Evolutionary conservation across 1,284 basidiomycete species (phyloP).

Genomic region (Neonothopanus nambi): DNA sequence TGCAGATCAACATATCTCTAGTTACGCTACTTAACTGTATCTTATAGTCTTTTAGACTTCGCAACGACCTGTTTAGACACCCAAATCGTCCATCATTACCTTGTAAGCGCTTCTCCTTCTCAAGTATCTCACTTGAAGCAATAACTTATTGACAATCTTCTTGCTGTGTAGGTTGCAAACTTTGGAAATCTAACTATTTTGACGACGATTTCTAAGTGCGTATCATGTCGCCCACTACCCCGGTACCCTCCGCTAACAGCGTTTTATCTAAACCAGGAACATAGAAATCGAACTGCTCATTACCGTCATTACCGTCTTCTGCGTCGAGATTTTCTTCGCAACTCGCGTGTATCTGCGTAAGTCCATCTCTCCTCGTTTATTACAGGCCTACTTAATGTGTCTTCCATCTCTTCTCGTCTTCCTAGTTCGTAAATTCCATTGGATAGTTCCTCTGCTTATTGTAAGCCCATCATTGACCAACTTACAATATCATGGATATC

Average conservation of each 20-base stretch:
- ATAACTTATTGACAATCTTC: neutral
- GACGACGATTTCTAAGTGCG: too few relatives aligned
- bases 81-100: neutral
- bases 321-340: constrained; percentile 2
- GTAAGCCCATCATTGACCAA: too few relatives aligned
- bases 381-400: too few relatives aligned
- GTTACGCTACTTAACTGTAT: too few relatives aligned
- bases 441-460: neutral
- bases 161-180: neutral
- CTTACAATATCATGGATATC: too few relatives aligned
- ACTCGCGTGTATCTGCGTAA: neutral
- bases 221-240: too few relatives aligned
- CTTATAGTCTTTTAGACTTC: neutral
- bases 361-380: too few relatives aligned
- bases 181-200: too few relatives aligned
- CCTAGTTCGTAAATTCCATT: constrained; percentile 1
- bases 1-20: too few relatives aligned
- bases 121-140: neutral
- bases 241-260: too few relatives aligned
- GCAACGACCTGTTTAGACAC: neutral
- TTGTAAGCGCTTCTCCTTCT: neutral
- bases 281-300: neutral
- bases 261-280: neutral
- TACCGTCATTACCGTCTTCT: neutral
- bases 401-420: neutral